phyloP scores from a whole-genome alignment of 306 rosid genomes.

The Sophora flavescens region DNA sequence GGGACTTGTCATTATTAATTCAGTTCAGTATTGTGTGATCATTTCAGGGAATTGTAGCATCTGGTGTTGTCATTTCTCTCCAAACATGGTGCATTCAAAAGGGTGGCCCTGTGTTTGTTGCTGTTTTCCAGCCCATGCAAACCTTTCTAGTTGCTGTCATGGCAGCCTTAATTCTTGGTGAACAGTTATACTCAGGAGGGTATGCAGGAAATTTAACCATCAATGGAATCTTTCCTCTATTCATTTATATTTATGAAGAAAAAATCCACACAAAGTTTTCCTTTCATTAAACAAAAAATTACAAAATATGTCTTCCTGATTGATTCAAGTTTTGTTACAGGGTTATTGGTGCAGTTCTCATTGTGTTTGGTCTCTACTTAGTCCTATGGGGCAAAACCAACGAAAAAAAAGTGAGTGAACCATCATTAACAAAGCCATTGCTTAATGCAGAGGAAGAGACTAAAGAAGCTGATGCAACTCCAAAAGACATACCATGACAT shows the following conservation, averaged over 20 bases:
- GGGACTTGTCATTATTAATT: conserved; percentile 3
- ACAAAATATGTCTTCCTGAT: background rate
- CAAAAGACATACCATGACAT: conserved; percentile 58
- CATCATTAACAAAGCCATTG: conserved; percentile 59
- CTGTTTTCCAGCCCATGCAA: conserved; percentile 63
- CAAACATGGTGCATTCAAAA: conserved; percentile 81
- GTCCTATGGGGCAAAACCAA: conserved; percentile 60
- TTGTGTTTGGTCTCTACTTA: conserved; percentile 55
- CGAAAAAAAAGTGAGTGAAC: conserved; percentile 41
- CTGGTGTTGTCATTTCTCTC: conserved; percentile 61
- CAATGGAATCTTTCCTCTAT: background rate
- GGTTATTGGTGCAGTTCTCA: conserved; percentile 56
- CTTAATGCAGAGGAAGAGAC: conserved; percentile 49
- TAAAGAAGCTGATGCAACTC: conserved; percentile 33
- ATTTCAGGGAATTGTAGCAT: conserved; percentile 64
- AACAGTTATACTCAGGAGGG: conserved; percentile 58
- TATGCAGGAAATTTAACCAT: conserved; percentile 20
- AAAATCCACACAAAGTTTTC: background rate
- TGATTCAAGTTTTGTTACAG: conserved; percentile 38
- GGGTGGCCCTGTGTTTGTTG: conserved; percentile 64
- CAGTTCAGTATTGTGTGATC: conserved; percentile 29
- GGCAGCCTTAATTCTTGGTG: conserved; percentile 54
- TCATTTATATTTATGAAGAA: background rate
- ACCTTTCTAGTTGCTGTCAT: conserved; percentile 57
- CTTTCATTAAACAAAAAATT: background rate